These are phyloP conservation scores for Crithidia fasciculata DNA, from an alignment of 208 protist genomes.

Conservation along the genomic window DNA sequence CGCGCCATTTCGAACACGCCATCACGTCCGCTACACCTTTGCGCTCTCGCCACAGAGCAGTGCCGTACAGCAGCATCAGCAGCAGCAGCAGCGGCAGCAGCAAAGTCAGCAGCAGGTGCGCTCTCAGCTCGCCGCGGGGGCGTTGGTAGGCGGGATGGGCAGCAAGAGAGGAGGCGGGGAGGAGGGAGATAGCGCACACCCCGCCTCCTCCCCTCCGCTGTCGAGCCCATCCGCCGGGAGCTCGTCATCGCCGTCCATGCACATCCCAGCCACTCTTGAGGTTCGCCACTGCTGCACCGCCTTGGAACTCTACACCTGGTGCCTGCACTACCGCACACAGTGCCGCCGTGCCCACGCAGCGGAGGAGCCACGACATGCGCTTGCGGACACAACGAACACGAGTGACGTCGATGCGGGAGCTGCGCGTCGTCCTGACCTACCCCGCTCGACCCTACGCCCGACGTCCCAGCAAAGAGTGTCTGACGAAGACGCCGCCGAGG, in stretches of 20 bases:
- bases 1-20: neutral
- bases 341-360: conserved; percentile 7
- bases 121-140: conserved; percentile 6
- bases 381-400: no score
- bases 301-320: conserved; percentile 17
- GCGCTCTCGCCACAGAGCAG: conserved; percentile 16
- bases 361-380: neutral
- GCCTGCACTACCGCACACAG: conserved; percentile 2
- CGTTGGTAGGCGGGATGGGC: neutral
- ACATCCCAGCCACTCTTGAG: conserved; percentile 32
- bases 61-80: neutral
- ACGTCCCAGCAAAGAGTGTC: no score
- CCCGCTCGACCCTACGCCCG: no score
- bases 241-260: neutral
- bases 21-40: conserved; percentile 33
- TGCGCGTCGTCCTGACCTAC: no score
- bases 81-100: neutral
- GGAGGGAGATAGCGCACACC: neutral
- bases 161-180: neutral
- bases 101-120: neutral
- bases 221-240: neutral
- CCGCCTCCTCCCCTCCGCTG: neutral
- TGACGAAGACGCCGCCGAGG: conserved; percentile 5
- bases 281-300: conserved; percentile 30
- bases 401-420: no score